Percentiles rank a stretch among this genome's conserved stretches.
Conservation (phyloP, 148 eudicot genomes). For the Persicaria maculosa region DNA sequence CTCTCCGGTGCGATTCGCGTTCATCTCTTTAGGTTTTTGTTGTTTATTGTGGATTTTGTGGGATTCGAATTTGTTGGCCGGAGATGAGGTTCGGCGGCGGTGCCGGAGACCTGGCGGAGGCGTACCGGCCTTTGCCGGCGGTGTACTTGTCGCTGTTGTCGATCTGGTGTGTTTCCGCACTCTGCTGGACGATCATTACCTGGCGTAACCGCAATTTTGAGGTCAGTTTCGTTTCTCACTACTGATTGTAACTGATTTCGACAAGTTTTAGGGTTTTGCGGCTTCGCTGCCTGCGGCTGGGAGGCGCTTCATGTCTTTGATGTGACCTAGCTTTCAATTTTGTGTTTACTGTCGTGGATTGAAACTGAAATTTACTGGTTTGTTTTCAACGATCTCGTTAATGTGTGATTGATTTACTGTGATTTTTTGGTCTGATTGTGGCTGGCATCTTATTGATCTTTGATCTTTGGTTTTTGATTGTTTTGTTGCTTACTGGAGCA, state of each 20-base stretch:
- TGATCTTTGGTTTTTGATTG: slow-evolving; percentile 14
- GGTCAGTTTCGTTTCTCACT: slow-evolving; percentile 32
- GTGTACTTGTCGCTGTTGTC: slow-evolving; percentile 58
- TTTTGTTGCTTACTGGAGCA: slow-evolving; percentile 36
- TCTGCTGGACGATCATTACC: slow-evolving; percentile 64
- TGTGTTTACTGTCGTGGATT: neutral
- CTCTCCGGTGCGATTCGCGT: neutral
- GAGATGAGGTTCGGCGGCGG: slow-evolving; percentile 7
- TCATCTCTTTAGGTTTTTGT: neutral
- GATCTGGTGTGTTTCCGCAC: slow-evolving; percentile 62
- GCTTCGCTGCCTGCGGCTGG: neutral
- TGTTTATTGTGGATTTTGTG: neutral
- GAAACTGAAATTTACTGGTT: neutral
- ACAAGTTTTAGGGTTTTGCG: neutral
- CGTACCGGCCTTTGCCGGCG: slow-evolving; percentile 60
- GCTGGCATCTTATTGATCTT: neutral
- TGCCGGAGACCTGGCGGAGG: slow-evolving; percentile 35
- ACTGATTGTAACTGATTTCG: neutral
- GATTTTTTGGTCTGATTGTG: neutral
- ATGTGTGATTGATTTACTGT: slow-evolving; percentile 3
- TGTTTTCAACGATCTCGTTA: neutral
- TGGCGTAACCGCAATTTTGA: slow-evolving; percentile 73
- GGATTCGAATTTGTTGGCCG: neutral
- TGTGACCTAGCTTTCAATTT: neutral
- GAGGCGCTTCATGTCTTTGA: neutral